Percentiles rank a stretch among this genome's conserved stretches.
Evolutionary conservation across 2,329 filamentous ascomycete species (phyloP).

Genomic region (Aspergillus texensis): DNA sequence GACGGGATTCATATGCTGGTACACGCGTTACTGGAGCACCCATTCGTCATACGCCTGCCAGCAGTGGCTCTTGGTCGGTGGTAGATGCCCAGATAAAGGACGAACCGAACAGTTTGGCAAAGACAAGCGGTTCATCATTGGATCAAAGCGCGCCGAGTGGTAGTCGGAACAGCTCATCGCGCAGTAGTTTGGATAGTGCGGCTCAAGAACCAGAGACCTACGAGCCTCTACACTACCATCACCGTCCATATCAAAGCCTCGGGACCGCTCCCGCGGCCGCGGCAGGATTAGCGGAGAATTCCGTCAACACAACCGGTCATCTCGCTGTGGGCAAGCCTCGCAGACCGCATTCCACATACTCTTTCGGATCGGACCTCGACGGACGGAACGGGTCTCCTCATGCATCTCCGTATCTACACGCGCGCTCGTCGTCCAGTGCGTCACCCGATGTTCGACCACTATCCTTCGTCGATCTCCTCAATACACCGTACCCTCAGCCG

Average conservation of each 20-base stretch:
- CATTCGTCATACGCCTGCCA: constrained; percentile 34
- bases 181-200: constrained; percentile 40
- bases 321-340: constrained; percentile 61
- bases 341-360: constrained; percentile 77
- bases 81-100: constrained; percentile 31
- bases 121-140: constrained; percentile 27
- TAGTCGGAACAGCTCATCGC: constrained; percentile 36
- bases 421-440: constrained; percentile 52
- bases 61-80: constrained; percentile 41
- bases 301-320: constrained; percentile 60
- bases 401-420: constrained; percentile 51
- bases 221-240: constrained; percentile 55
- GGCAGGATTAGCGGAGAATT: constrained; percentile 50
- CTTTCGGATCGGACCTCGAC: constrained; percentile 70
- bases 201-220: constrained; percentile 39
- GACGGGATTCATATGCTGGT: constrained; percentile 28
- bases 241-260: constrained; percentile 49
- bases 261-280: constrained; percentile 32
- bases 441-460: constrained; percentile 62
- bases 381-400: constrained; percentile 61
- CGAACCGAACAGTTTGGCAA: constrained; percentile 20
- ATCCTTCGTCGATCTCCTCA: constrained; percentile 65
- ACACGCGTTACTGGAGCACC: constrained; percentile 16
- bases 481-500: constrained; percentile 78
- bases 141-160: constrained; percentile 27